Percentiles rank a stretch among this genome's conserved stretches.
Evolutionary conservation across 2,329 filamentous ascomycete species (phyloP).

Genomic region (Taxawa tesnikishii): DNA sequence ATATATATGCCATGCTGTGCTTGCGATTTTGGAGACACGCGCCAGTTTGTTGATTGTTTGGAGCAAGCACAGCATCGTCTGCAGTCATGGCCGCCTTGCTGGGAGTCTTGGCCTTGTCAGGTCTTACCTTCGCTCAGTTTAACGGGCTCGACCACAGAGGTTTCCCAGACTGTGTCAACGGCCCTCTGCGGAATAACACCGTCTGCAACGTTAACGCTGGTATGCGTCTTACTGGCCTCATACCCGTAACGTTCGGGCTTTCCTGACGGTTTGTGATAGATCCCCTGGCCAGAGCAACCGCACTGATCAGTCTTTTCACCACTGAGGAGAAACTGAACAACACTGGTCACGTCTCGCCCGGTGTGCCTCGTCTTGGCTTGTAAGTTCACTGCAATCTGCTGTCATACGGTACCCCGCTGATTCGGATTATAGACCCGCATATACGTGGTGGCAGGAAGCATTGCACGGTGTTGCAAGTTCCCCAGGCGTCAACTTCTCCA

Average conservation of each 20-base stretch:
- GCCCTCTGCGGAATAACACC: slow-evolving; percentile 34
- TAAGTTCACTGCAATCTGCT: no score
- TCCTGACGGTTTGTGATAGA: no score
- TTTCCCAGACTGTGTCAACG: slow-evolving; percentile 39
- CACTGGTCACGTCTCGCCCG: slow-evolving; percentile 35
- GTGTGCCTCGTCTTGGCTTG: slow-evolving; percentile 45
- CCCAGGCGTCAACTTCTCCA: slow-evolving; percentile 44
- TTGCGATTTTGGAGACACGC: no score
- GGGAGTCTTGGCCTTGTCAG: slow-evolving; percentile 3
- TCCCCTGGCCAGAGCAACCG: slow-evolving; percentile 27
- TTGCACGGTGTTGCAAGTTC: slow-evolving; percentile 41
- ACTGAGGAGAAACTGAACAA: slow-evolving; percentile 44
- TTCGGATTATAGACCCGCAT: no score
- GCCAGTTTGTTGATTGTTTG: no score
- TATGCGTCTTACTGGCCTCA: no score
- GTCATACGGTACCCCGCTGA: no score
- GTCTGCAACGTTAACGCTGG: slow-evolving; percentile 36
- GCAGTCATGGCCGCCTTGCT: slow-evolving; percentile 8
- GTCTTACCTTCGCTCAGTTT: slow-evolving; percentile 3
- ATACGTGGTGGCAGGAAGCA: slow-evolving; percentile 50
- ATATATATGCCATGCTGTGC: no score
- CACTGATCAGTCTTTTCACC: slow-evolving; percentile 37
- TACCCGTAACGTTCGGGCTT: no score
- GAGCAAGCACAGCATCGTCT: no score
- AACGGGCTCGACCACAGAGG: slow-evolving; percentile 5